These are phyloP conservation scores for Lyophyllum semitale DNA, from an alignment of 768 basidiomycete species.

Conservation along the genomic window DNA sequence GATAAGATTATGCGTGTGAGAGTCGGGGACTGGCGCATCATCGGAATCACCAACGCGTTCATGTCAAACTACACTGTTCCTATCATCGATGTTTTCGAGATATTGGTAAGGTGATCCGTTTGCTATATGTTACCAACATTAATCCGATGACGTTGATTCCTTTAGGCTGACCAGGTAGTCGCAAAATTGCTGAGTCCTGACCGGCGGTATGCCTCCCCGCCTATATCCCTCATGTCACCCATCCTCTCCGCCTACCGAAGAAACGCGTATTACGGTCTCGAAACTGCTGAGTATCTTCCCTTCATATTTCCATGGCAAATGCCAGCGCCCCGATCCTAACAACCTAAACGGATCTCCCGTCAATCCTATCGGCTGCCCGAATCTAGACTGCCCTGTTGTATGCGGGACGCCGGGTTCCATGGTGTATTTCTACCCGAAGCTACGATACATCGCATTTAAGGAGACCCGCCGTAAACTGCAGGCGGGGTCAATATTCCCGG, in stretches of 20 bases:
- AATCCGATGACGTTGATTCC: constrained; percentile 6
- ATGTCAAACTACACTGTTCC: constrained; percentile 49
- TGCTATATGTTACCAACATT: background rate
- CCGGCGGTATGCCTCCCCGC: constrained; percentile 9
- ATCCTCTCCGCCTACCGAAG: constrained; percentile 47
- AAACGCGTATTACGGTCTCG: constrained; percentile 43
- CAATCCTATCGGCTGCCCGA: constrained; percentile 73
- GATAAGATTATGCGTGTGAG: constrained; percentile 67
- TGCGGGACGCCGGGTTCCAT: constrained; percentile 85
- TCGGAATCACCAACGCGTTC: constrained; percentile 57
- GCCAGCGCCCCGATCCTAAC: constrained; percentile 46
- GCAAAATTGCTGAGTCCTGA: constrained; percentile 10
- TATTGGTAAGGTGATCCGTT: constrained; percentile 33
- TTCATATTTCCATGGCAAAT: constrained; percentile 75
- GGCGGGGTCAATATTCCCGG: no score
- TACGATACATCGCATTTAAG: constrained; percentile 52
- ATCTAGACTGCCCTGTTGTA: constrained; percentile 76
- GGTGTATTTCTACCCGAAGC: constrained; percentile 61
- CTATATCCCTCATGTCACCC: constrained; percentile 42
- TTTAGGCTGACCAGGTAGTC: constrained; percentile 13
- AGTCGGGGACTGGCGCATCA: constrained; percentile 70
- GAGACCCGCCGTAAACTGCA: constrained; percentile 36
- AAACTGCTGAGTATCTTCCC: constrained; percentile 69
- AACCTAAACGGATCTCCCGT: constrained; percentile 21
- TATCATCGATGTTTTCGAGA: constrained; percentile 36